These are phyloP conservation scores for Nitzschia palea DNA, from an alignment of 108 stramenopile genomes.

Conservation along the genomic window DNA sequence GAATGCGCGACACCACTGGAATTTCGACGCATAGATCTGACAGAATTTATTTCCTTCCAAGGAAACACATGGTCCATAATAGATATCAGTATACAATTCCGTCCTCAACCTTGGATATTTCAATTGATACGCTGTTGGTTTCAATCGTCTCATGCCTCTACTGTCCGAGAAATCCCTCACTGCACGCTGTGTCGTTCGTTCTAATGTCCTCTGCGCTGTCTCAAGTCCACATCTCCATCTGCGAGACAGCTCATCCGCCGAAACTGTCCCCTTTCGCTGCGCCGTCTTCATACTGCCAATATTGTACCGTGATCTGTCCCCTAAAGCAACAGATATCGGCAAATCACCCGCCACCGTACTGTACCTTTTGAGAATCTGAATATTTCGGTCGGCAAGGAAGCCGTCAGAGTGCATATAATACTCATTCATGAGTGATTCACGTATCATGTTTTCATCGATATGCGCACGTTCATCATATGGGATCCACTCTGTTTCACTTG, in stretches of 20 bases:
- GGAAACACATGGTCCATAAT: background rate
- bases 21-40: conserved; percentile 24
- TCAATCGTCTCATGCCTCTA: conserved; percentile 7
- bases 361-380: too few relatives aligned
- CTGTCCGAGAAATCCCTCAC: conserved; percentile 18
- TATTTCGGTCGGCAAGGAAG: too few relatives aligned
- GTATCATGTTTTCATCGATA: too few relatives aligned
- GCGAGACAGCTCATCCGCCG: background rate
- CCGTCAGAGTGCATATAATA: background rate
- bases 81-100: conserved; percentile 30
- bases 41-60: conserved; percentile 21
- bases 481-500: background rate
- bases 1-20: conserved; percentile 18
- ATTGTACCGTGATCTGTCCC: too few relatives aligned
- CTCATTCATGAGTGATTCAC: background rate
- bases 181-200: conserved; percentile 28
- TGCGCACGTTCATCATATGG: background rate
- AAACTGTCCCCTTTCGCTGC: background rate
- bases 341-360: background rate
- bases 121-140: conserved; percentile 19
- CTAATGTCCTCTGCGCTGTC: conserved; percentile 18
- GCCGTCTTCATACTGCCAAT: too few relatives aligned
- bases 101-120: conserved; percentile 18
- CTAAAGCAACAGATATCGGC: too few relatives aligned
- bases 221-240: conserved; percentile 12